Evolutionary conservation across 192 early-diverging fungal species (phyloP), one percentile per base, ranked within the genome.

Genomic region (Geranomyces michiganensis): DNA sequence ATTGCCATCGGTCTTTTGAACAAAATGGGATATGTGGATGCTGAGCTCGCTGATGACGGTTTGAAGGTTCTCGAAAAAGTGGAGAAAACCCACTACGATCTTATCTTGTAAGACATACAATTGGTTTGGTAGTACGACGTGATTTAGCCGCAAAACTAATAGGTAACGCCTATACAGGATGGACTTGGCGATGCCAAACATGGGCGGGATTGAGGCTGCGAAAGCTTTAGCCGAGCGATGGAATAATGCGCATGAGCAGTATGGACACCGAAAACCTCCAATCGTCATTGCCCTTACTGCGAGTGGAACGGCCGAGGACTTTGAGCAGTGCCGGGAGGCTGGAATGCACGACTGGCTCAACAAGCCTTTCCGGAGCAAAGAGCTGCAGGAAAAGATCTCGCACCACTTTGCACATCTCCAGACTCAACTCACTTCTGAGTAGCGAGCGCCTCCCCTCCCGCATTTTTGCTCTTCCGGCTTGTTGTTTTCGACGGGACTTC

Each of bases 321-420:
- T 44, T 13, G 53, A 59, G 26, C 19, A 30, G 45, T 60, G 51
- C 26, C 19, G 33, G 22, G 62, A 66, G 43, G 62, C 64, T 7
- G 71, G 71, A 24, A 73, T 73, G 71, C 62, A 66, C 21, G 71
- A 67, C 55, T 73, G 62, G 63, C 49, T 73, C n/a, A 67, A 65
- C 32, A 73, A 73, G 36, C 71, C 71, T 17, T 73, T 66, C 41
- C 31, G 43, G 12, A 36, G 31, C 0, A 4, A 30, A 10, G 71
- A 73, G 27, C 19, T 73, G 32, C 49, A 67, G 27, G 53, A 17
- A 14, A 67, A 66, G 21, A 73, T 73, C 19, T 21, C 53, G 8
- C 26, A 27, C 24, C 63, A 73, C 56, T 74, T 83, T 79, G 58
- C 77, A 55, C 56, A 76, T 68, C 62, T 67, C 48, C 7, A 43